Conservation (phyloP, 1,284 basidiomycete genomes). For the Anthracocystis panici-leucophaei region DNA sequence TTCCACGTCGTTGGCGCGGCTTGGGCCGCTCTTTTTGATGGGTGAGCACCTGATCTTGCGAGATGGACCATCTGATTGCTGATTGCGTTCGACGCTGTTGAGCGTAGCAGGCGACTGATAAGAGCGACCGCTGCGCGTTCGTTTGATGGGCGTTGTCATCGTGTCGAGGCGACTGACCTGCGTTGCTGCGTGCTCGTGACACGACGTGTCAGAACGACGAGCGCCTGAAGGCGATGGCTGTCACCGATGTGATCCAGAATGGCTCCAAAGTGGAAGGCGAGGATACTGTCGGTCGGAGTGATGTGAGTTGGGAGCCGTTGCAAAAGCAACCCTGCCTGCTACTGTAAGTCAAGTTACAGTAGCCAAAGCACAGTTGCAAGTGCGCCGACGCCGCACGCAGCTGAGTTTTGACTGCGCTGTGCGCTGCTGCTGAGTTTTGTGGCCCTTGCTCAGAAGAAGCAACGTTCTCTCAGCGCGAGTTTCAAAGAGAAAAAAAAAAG, state of each 20-base stretch:
- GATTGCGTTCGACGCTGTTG: neutral
- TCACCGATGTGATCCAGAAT: too few relatives aligned
- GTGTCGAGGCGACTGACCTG: neutral
- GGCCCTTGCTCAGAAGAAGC: neutral
- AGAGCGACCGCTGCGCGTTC: neutral
- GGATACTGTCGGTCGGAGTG: too few relatives aligned
- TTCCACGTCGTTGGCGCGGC: neutral
- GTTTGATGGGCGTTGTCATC: conserved; percentile 18
- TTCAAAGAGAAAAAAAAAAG: conserved; percentile 1
- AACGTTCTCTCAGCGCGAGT: neutral
- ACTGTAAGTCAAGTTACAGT: too few relatives aligned
- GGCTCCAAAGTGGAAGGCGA: too few relatives aligned
- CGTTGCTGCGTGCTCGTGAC: too few relatives aligned
- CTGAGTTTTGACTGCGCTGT: too few relatives aligned
- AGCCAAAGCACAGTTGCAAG: too few relatives aligned
- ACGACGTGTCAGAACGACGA: too few relatives aligned
- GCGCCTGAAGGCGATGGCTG: too few relatives aligned
- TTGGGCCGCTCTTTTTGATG: neutral
- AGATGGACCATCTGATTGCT: neutral
- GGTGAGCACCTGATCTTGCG: neutral
- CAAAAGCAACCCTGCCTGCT: too few relatives aligned
- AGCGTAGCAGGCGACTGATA: neutral
- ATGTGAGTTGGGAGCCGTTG: too few relatives aligned
- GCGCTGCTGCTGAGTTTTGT: neutral
- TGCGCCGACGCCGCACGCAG: too few relatives aligned